Base-by-base conservation (phyloP, 2,329 filamentous ascomycete species). In the Aureobasidium sp. region DNA sequence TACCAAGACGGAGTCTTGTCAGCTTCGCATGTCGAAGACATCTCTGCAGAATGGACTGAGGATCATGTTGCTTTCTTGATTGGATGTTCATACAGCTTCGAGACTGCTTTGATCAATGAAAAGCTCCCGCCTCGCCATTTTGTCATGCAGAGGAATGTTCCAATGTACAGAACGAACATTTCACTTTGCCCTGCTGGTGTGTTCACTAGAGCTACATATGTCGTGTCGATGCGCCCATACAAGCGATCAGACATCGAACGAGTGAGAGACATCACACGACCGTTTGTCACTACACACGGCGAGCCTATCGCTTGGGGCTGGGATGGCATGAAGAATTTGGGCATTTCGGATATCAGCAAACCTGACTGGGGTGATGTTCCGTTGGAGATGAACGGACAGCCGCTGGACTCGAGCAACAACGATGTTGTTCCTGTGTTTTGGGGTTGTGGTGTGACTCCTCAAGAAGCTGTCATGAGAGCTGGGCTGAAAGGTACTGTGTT, bases 401-500 rank as follows among this genome's bases (percentile, higher is more conserved):
- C 70, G 29, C 64, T 75, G 30, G 66, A 41, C 27, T 15, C 69
- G 16, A 71, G 70, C 15, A 71, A 72, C 25, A 73, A 76, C 15
- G 74, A 78, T 2, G 74, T 79, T 30, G 75, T 85, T 34, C 82
- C 82, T 0, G 78, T 84, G 4, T 85, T 85, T 65, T 83, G 85
- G 83, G 85, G 83, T 0, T 88, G 85, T 67, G 85, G 85, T 37
- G 84, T 87, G 11, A 87, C 85, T 41, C 84, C 86, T 1, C 85
- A 87, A 68, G 81, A 86, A 67, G 84, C 83, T 15, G 82, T 87
- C 1, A 80, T 85, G 77, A 76, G 75, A 62, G 82, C 83, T 5
- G 73, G 70, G 8, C 67, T 86, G 49, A 67, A 81, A 50, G 85
- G 85, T 0, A 75, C 76, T 1, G 76, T 86, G 1, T 83, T 88